Conservation (phyloP, 2,329 filamentous ascomycete species). For the Calonectria leucothoes region DNA sequence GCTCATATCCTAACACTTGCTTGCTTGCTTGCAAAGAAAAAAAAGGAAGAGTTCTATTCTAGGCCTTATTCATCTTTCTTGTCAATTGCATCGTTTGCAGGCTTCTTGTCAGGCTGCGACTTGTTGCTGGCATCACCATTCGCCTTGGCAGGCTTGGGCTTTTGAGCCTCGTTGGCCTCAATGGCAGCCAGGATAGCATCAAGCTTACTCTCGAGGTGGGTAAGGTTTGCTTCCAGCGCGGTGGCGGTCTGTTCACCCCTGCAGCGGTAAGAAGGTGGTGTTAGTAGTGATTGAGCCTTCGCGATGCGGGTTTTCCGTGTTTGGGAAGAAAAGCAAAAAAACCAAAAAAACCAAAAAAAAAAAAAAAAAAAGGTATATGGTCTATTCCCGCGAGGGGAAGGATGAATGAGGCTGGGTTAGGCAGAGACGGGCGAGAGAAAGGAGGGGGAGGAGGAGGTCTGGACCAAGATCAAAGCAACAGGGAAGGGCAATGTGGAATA, state of each 20-base stretch:
- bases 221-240: constrained; percentile 64
- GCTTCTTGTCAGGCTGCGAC: constrained; percentile 4
- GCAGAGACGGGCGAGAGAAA: background rate
- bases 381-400: background rate
- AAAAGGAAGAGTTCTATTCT: background rate
- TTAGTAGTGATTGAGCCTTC: constrained; percentile 33
- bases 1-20: background rate
- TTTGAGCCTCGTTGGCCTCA: constrained; percentile 43
- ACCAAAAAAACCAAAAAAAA: background rate
- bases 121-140: background rate
- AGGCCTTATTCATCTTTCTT: constrained; percentile 12
- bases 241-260: constrained; percentile 67
- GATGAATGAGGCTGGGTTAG: background rate
- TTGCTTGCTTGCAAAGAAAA: background rate
- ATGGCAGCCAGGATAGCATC: constrained; percentile 64
- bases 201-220: constrained; percentile 65
- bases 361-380: background rate
- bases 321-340: background rate
- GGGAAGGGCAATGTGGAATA: background rate
- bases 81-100: background rate
- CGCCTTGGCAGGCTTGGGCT: background rate
- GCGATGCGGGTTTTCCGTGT: constrained; percentile 1
- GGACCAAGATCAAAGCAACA: background rate
- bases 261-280: constrained; percentile 18
- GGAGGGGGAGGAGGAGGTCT: constrained; percentile 6